These are phyloP conservation scores for Sabuloglossum arenarium DNA, from an alignment of 495 filamentous ascomycete genomes.

Conservation along the genomic window DNA sequence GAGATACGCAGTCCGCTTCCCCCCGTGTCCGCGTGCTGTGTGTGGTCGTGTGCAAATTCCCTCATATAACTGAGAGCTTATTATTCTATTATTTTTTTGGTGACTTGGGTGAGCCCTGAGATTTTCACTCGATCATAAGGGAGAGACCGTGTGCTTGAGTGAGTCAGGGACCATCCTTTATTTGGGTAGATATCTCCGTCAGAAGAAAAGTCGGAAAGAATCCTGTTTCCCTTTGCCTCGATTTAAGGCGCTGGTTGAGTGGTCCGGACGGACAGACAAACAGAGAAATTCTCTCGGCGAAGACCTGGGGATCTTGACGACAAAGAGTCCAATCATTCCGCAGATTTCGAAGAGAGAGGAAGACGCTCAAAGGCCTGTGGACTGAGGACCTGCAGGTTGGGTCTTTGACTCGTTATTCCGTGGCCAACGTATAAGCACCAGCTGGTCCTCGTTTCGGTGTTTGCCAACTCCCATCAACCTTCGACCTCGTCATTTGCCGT, in stretches of 20 bases:
- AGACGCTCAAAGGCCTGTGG: not conserved
- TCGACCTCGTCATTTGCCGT: not conserved
- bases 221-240: not conserved
- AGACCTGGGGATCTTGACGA: not conserved
- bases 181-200: not conserved
- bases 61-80: not conserved
- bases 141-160: not conserved
- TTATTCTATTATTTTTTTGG: not conserved
- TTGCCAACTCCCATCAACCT: not conserved
- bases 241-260: not conserved
- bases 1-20: not conserved
- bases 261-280: not conserved
- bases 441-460: not conserved
- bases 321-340: not conserved
- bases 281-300: not conserved
- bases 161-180: not conserved
- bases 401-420: not conserved
- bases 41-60: not conserved
- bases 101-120: not conserved
- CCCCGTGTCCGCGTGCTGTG: not conserved
- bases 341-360: not conserved
- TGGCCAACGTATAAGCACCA: not conserved
- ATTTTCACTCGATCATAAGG: not conserved
- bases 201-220: not conserved
- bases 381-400: not conserved